Base-by-base conservation (phyloP, 176 grass and related monocot genomes). In the Rhipidocladum racemiflorum region DNA sequence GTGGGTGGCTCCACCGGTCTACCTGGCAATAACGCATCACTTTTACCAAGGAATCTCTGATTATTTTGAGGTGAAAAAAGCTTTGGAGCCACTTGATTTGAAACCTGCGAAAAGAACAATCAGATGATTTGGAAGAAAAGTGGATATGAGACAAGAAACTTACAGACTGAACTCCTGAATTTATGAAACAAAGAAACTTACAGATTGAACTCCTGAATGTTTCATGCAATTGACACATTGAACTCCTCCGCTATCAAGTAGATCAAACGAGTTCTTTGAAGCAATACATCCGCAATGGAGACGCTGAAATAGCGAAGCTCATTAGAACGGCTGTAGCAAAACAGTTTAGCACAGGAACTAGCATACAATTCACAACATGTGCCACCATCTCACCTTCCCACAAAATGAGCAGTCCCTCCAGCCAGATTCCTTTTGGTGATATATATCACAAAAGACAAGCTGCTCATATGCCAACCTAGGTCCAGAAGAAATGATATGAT, bases 331-430 rank as follows among this genome's bases (percentile, higher is more conserved):
- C 3, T 62, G 55, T 38, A 29, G 0, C 0, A 14, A 27, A 44
- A 24, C 25, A 51, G 13, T 27, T 34, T 24, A 53, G 56, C 40
- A 5, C 62, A 51, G 59, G n/a, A 75, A 42, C 12, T 42, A 48
- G 65, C 45, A 57, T 21, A 55, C 18, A 78, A 64, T 73, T 85
- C 4, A 71, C 24, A 50, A 1, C 53, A 62, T 83, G 56, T 25
- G 18, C 60, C 8, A 28, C 35, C 67, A 67, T 61, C 85, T 88
- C 84, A 99, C 97, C 97, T 99, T 99, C 73, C 93, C 87, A 87
- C 97, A 99, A 51, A 88, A 99, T 32, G 87, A 88, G 83, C 97
- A 99, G 59, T 99, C 93, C 78, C 97, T 96, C 97, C 97, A 99
- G 55, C 97, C 97, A 24, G 97, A 99, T 78, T 99, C 97, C 79